These are phyloP conservation scores for Arabis alpina DNA, from an alignment of 345 rosid genomes.

Conservation along the genomic window DNA sequence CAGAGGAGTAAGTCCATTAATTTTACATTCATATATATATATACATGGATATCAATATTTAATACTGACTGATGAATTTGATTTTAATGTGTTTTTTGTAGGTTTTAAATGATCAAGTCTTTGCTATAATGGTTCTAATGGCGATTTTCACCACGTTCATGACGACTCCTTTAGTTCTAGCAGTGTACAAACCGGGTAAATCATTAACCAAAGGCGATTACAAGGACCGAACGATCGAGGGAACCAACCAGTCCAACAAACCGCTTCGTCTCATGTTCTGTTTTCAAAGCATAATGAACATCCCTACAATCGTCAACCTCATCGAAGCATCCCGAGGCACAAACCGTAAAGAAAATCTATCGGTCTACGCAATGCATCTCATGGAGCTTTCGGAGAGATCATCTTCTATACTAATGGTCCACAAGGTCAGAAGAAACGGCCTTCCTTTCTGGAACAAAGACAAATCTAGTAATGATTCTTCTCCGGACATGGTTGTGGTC, in stretches of 20 bases:
- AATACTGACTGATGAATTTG: too few relatives aligned
- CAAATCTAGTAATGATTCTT: constrained; percentile 29
- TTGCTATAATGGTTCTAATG: constrained; percentile 67
- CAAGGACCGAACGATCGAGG: constrained; percentile 48
- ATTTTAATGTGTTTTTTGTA: constrained; percentile 18
- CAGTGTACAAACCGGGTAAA: constrained; percentile 64
- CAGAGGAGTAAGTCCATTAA: constrained; percentile 42
- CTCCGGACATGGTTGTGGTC: constrained; percentile 64
- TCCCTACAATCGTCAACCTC: constrained; percentile 64
- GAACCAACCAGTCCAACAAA: constrained; percentile 42
- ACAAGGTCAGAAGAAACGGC: constrained; percentile 80
- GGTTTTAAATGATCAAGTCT: constrained; percentile 65
- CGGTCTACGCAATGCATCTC: constrained; percentile 89
- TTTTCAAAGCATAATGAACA: constrained; percentile 57
- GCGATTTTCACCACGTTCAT: constrained; percentile 71
- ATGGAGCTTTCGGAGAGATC: constrained; percentile 93
- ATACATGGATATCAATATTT: too few relatives aligned
- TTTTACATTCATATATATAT: too few relatives aligned
- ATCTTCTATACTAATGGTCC: constrained; percentile 89
- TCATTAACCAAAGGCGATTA: constrained; percentile 40
- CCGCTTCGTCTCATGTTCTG: constrained; percentile 59
- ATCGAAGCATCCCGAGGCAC: constrained; percentile 78
- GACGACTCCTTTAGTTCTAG: constrained; percentile 67
- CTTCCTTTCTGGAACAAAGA: constrained; percentile 87
- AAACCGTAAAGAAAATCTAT: constrained; percentile 63